Evolutionary conservation across 129 eudicot species (phyloP), one percentile per base, ranked within the genome.

Genomic region (Pulicaria dysenterica): DNA sequence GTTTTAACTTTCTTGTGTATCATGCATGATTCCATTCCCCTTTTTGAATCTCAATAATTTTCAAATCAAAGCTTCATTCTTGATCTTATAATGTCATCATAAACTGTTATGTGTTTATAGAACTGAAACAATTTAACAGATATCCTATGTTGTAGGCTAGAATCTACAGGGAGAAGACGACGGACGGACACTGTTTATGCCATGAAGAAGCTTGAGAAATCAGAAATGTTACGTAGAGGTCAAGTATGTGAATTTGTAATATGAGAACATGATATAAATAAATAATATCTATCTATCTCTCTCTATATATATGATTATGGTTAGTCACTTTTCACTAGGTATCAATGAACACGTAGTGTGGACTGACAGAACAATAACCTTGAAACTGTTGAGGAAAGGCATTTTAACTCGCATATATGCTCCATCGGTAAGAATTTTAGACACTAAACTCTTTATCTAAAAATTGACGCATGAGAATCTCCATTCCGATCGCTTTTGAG

Each of bases 141-240:
- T 64, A 24, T 50, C 39, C 7, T 75, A 19, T 77, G 66, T 12
- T 64, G 67, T 87, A 92, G 98, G 98, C 90, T 63, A 82, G 98
- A 84, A 74, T 94, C 63, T 94, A 97, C 77, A 87, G 93, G 79
- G 97, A 94, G 82, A 94, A 90, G 85, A 84, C 92, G 63, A 85
- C 96, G 47, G n/a, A n/a, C n/a, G n/a, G 95, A 86, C 62, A 70
- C 72, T 60, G 98, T 94, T 44, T 94, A 90, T 67, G 98, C 98
- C 15, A 94, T 94, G 98, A 94, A 94, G 83, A 94, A 94, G 89
- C 95, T 94, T 58, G 87, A 84, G 85, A 94, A 94, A 78, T 88
- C 97, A 6, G 97, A 94, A 82, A 94, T 94, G 98, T 90, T 94
- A 77, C 92, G 96, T 61, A 86, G 98, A 79, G 98, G 98, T 64